These are phyloP conservation scores for Synchytrium microbalum DNA, from an alignment of 371 early-diverging fungal species.

Conservation along the genomic window DNA sequence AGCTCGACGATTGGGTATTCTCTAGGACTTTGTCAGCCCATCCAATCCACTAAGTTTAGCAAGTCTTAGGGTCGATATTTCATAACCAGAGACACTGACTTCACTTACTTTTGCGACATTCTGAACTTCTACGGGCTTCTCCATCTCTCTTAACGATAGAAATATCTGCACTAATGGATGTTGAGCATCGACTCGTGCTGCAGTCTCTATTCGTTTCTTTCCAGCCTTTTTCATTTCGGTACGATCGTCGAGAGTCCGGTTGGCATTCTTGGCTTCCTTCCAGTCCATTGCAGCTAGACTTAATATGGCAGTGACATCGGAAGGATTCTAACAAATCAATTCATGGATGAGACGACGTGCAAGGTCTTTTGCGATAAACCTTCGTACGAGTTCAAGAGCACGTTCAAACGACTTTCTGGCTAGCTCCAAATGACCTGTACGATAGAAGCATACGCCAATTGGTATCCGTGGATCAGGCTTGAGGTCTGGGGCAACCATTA, in stretches of 20 bases:
- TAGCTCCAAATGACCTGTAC: slow-evolving; percentile 56
- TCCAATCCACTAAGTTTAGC: slow-evolving; percentile 8
- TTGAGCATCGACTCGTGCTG: slow-evolving; percentile 4
- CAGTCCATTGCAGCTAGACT: slow-evolving; percentile 70
- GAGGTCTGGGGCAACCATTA: slow-evolving; percentile 46
- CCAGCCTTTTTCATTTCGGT: slow-evolving; percentile 10
- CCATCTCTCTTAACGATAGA: slow-evolving; percentile 25
- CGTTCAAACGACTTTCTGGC: slow-evolving; percentile 67
- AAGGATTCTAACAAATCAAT: slow-evolving; percentile 30
- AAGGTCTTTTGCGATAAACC: not conserved
- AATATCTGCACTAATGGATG: slow-evolving; percentile 19
- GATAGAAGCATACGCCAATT: slow-evolving; percentile 78
- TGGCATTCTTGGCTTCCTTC: slow-evolving; percentile 51
- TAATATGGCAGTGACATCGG: slow-evolving; percentile 56
- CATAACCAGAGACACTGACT: not conserved
- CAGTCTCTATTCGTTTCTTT: slow-evolving; percentile 8
- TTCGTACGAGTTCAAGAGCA: slow-evolving; percentile 52
- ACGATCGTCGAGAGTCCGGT: slow-evolving; percentile 7
- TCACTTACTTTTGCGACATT: not conserved
- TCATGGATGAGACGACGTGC: slow-evolving; percentile 5
- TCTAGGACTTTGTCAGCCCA: slow-evolving; percentile 9
- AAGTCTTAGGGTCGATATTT: not conserved
- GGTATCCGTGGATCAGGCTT: slow-evolving; percentile 73
- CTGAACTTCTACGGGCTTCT: not conserved
- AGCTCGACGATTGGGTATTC: not conserved